These are phyloP conservation scores for Suhomyces terraborum DNA, from an alignment of 1,139 yeast genomes.

Conservation along the genomic window DNA sequence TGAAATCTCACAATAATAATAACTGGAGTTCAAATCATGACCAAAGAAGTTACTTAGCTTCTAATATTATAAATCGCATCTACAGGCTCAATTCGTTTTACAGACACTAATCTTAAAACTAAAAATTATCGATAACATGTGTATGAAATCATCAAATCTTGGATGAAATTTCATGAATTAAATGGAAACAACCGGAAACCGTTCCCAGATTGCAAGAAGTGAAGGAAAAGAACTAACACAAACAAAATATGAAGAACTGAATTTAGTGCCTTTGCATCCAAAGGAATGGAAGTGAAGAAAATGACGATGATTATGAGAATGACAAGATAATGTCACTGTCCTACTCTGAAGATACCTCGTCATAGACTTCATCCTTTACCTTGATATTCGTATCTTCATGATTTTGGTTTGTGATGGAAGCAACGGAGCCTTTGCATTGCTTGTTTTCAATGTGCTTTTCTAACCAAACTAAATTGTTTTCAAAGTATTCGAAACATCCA, in stretches of 20 bases:
- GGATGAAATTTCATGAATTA: neutral
- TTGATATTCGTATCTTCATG: neutral
- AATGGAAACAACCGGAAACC: slow-evolving; percentile 1
- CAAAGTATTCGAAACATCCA: slow-evolving; percentile 54
- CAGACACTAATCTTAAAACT: slow-evolving; percentile 1
- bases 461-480: slow-evolving; percentile 52
- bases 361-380: slow-evolving; percentile 7
- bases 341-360: slow-evolving; percentile 5
- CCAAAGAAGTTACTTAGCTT: too few species aligned
- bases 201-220: slow-evolving; percentile 1
- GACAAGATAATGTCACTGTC: too few species aligned
- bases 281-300: slow-evolving; percentile 5
- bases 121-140: neutral
- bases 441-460: slow-evolving; percentile 51
- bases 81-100: neutral
- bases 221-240: slow-evolving; percentile 1
- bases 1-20: too few species aligned
- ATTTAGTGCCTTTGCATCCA: neutral
- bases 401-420: slow-evolving; percentile 9
- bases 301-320: neutral
- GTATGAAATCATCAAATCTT: neutral
- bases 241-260: slow-evolving; percentile 4
- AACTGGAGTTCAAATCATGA: too few species aligned
- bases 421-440: slow-evolving; percentile 46
- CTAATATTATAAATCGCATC: neutral